phyloP scores from a whole-genome alignment of 2,329 filamentous ascomycete species.

The Pyrenochaeta sp. region DNA sequence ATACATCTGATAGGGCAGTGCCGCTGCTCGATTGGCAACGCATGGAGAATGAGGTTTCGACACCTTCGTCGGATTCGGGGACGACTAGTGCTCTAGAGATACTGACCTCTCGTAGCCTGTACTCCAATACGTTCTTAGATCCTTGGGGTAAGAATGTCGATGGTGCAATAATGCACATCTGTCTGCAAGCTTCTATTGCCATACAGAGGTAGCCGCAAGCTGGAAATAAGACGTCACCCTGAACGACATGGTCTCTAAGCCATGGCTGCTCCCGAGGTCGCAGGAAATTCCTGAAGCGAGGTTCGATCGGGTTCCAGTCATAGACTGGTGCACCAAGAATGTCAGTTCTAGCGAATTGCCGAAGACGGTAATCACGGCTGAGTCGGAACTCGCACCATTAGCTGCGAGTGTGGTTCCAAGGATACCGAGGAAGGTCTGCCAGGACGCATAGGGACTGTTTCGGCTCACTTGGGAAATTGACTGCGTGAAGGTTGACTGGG shows the following conservation, averaged over 20 bases:
- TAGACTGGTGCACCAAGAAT: constrained; percentile 22
- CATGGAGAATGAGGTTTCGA: constrained; percentile 30
- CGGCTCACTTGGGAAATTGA: constrained; percentile 13
- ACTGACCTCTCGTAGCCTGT: constrained; percentile 27
- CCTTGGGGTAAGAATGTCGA: constrained; percentile 4
- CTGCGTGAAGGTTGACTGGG: constrained; percentile 10
- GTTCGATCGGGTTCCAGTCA: constrained; percentile 21
- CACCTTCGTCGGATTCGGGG: constrained; percentile 30
- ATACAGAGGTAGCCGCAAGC: constrained; percentile 22
- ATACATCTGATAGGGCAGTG: constrained; percentile 4
- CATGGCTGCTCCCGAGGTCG: constrained; percentile 29
- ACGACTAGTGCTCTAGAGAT: constrained; percentile 29
- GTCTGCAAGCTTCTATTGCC: constrained; percentile 23
- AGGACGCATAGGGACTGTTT: constrained; percentile 10
- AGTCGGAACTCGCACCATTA: constrained; percentile 35
- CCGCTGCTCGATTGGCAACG: constrained; percentile 1
- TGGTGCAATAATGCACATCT: constrained; percentile 13
- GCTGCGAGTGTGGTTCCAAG: constrained; percentile 42
- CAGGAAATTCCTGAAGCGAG: constrained; percentile 35
- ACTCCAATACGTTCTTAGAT: constrained; percentile 2
- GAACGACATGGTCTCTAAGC: constrained; percentile 26
- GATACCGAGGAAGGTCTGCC: constrained; percentile 41
- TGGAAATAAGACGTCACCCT: constrained; percentile 29
- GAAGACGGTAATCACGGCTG: constrained; percentile 26
- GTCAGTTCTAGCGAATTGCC: constrained; percentile 17